Evolutionary conservation across 148 eudicot genomes (phyloP), one percentile per base, ranked within the genome.

Genomic region (Polygonum maritimum): DNA sequence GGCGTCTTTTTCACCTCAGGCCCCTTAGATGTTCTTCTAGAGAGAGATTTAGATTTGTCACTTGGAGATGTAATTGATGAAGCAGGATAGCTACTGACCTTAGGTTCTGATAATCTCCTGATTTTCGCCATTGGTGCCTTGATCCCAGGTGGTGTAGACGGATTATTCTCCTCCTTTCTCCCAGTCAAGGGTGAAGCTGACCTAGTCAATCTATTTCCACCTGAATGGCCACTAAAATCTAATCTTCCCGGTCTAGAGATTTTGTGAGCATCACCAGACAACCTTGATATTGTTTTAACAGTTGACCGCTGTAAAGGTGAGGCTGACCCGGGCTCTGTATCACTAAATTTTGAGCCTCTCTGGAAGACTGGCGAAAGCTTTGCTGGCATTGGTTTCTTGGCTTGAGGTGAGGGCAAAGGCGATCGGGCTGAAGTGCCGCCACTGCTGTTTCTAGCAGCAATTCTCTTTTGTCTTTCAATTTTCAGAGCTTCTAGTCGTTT

Each of bases 241-340:
- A 83, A 65, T 81, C 79, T 92, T 63, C 79, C 84, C 31, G 87
- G 74, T 72, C 80, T 95, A 8, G 91, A 82, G 83, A 85, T 55
- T 70, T 86, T 90, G 70, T 44, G 86, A 65, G 88, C 63, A 80
- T 83, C 89, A 79, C 78, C 75, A 26, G 90, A 85, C 76, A 80
- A 83, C 80, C 75, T 78, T 8, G 93, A 80, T 78, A 80, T 57
- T 44, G 86, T 78, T 86, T 90, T 84, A 52, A 91, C 26, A 60
- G 91, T 96, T 69, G 99, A 92, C 76, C 98, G 88, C 82, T 96
- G 99, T 48, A 96, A 81, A 47, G 99, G 98, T 76, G 99, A 96
- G 31, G 90, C 87, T 73, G 97, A 85, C 26, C 98, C 98, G 40
- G 97, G 93, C 73, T 91, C 98, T 65, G 91, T 77, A 79, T 96